Percentiles rank a stretch among this genome's conserved stretches.
phyloP scores from a whole-genome alignment of 2,329 filamentous ascomycete species.

The Alternaria metachromatica region DNA sequence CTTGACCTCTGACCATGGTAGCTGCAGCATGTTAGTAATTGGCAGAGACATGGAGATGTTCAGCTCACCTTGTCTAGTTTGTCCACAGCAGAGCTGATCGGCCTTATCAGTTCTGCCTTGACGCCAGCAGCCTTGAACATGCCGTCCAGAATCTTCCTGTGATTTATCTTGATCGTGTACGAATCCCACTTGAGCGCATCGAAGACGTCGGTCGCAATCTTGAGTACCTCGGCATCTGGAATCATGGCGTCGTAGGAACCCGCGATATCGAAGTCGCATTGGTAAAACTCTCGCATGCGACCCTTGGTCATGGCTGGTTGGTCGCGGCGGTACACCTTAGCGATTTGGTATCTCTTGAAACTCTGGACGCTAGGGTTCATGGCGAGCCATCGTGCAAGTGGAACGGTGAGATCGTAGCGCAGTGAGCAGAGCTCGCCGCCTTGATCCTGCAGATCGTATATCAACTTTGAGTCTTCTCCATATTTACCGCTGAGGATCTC shows the following conservation, averaged over 20 bases:
- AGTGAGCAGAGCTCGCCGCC: constrained; percentile 85
- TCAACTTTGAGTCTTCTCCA: constrained; percentile 90
- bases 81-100: constrained; percentile 91
- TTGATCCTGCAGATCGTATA: constrained; percentile 88
- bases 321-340: constrained; percentile 85
- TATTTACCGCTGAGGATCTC: constrained; percentile 90
- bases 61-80: constrained; percentile 82
- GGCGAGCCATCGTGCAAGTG: constrained; percentile 89
- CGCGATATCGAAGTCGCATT: constrained; percentile 96
- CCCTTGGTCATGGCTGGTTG: constrained; percentile 84
- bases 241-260: constrained; percentile 86
- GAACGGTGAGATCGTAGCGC: constrained; percentile 86
- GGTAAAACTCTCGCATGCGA: constrained; percentile 94
- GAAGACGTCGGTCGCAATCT: constrained; percentile 86
- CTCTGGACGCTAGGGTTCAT: constrained; percentile 84
- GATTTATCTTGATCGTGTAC: constrained; percentile 92
- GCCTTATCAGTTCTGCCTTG: constrained; percentile 81
- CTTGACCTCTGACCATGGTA: constrained; percentile 84
- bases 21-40: constrained; percentile 34
- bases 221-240: constrained; percentile 86
- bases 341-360: constrained; percentile 95
- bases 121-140: constrained; percentile 92
- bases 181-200: constrained; percentile 76
- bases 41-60: neutral
- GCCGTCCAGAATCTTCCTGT: constrained; percentile 91